A percentile compares a stretch with the other conserved stretches of the same genome.
phyloP scores from a whole-genome alignment of 2,329 filamentous ascomycete genomes.

The Hymenoscyphus albidus region DNA sequence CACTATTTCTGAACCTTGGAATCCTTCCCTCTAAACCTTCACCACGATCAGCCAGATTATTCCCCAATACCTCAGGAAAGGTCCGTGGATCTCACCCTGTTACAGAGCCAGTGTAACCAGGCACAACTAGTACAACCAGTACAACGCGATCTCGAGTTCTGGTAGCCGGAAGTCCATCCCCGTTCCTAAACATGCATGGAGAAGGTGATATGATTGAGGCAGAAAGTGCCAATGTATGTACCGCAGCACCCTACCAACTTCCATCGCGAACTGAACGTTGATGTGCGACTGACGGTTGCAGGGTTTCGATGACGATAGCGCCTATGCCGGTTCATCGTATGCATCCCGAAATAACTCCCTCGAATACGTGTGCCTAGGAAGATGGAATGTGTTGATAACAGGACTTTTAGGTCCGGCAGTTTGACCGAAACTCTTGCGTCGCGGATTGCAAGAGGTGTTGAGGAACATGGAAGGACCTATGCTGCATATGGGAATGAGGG shows the following conservation, averaged over 20 bases:
- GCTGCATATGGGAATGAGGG: conserved; percentile 28
- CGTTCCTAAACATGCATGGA: conserved; percentile 6
- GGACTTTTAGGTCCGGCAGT: conserved; percentile 16
- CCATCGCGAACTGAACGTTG: neutral
- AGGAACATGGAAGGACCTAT: conserved; percentile 30
- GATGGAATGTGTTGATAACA: neutral
- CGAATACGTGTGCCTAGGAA: neutral
- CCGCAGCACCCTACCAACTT: neutral
- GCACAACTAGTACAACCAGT: neutral
- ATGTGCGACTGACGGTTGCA: conserved; percentile 6
- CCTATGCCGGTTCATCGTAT: conserved; percentile 22
- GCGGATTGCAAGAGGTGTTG: conserved; percentile 21
- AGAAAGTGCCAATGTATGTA: conserved; percentile 11
- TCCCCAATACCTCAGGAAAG: neutral
- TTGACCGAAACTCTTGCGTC: conserved; percentile 25
- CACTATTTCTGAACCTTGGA: neutral
- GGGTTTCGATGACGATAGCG: conserved; percentile 22
- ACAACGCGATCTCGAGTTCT: neutral
- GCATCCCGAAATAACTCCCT: neutral
- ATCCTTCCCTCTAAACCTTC: neutral
- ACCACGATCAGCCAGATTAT: neutral
- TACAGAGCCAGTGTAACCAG: neutral
- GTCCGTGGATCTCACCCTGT: neutral
- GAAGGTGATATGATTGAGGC: conserved; percentile 12
- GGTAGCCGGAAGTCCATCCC: neutral